Conservation (phyloP, 1,284 basidiomycete genomes). For the Apiotrichum domesticum region DNA sequence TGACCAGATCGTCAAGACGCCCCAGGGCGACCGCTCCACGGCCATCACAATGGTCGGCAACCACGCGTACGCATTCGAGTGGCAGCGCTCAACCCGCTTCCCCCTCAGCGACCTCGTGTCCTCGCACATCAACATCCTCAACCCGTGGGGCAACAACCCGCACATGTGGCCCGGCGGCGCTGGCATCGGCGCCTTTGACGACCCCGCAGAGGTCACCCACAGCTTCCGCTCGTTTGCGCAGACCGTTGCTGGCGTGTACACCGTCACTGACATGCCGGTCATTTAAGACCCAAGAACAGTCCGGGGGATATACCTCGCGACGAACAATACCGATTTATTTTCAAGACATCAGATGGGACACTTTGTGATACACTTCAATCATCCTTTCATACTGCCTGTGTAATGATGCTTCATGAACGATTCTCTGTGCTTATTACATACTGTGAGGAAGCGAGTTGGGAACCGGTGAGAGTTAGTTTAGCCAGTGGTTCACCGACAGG, state of each 20-base stretch:
- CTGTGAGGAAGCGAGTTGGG: too few species aligned
- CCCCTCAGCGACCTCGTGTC: conserved; percentile 1
- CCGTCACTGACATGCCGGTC: conserved; percentile 11
- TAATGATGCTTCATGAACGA: too few species aligned
- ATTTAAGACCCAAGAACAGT: too few species aligned
- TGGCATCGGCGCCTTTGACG: conserved; percentile 3
- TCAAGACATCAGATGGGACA: too few species aligned
- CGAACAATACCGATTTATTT: too few species aligned
- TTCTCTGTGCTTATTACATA: too few species aligned
- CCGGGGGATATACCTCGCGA: too few species aligned
- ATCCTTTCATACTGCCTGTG: too few species aligned
- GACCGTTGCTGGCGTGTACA: conserved; percentile 12
- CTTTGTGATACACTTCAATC: too few species aligned
- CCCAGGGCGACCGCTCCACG: conserved; percentile 4
- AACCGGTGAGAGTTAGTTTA: too few species aligned
- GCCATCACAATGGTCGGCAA: conserved; percentile 12
- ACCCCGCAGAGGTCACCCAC: conserved; percentile 6
- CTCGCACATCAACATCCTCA: conserved; percentile 7
- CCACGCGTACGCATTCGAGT: conserved; percentile 18
- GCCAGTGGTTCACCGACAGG: too few species aligned
- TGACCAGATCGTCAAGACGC: conserved; percentile 11
- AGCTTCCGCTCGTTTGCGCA: conserved; percentile 13
- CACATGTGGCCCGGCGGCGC: conserved; percentile 6
- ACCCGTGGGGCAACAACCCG: conserved; percentile 22
- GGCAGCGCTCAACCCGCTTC: conserved; percentile 1